Evolutionary conservation across 768 basidiomycete genomes (phyloP), one percentile per base, ranked within the genome.

Genomic region (Saitozyma sp.): DNA sequence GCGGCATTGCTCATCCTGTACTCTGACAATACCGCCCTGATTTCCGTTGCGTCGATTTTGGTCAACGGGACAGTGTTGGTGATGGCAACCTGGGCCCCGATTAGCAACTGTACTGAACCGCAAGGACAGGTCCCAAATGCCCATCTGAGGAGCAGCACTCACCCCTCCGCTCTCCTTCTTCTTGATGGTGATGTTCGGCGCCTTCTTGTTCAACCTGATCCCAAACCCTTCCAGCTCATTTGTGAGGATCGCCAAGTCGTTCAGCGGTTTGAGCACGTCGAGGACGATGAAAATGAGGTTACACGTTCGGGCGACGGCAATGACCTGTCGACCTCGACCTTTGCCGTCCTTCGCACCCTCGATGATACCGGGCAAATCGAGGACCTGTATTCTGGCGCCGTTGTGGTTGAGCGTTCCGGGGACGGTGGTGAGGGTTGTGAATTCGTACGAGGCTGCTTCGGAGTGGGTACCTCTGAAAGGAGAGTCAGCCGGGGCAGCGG

Each of bases 221-320:
- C 95, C 96, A 73, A 98, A 98, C n/a, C 93, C 92, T 83, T 99
- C 96, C 63, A 99, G 82, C 79, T 99, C 96, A 41, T 83, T 74
- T 80, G 97, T 92, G 61, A 99, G 91, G 71, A 96, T 82, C 61
- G 85, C 89, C 75, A 96, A 72, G 83, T 98, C 95, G 29, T 89
- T 90, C 16, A 98, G 86, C n/a, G 96, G 96, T 81, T 98, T 99
- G 42, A 96, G 85, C 37, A 99, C 96, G 74, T 99, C 96, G 54
- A 99, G 86, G 38, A 98, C 90, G 78, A 99, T 98, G 81, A 98
- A 98, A 64, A 99, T 97, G 42, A 98, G 87, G 79, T 97, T 92
- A 79, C 96, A 98, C 46, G 96, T 98, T 63, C 96, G 87, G 8
- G 96, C 95, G 68, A 99, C 96, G 16, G 71, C 75, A 49, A 79